Percentiles rank a stretch among this genome's conserved stretches.
phyloP scores from a whole-genome alignment of 441 rosid genomes.

The Populus hybrid region DNA sequence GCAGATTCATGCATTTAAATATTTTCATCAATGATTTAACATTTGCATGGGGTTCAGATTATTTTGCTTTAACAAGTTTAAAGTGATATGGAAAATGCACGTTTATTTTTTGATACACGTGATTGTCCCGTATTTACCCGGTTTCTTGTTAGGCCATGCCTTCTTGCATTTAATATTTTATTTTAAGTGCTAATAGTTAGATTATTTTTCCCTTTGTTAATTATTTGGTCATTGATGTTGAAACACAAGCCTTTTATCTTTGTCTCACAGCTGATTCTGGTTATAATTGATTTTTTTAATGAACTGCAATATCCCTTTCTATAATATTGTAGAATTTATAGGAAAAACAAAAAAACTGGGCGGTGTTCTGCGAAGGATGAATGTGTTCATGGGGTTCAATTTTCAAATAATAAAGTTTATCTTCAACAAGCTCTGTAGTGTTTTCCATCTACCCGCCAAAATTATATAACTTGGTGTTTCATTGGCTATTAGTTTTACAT shows the following conservation, averaged over 20 bases:
- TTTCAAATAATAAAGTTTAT: background rate
- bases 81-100: background rate
- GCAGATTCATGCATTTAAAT: constrained; percentile 1
- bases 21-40: background rate
- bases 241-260: background rate
- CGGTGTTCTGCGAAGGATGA: background rate
- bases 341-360: background rate
- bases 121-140: background rate
- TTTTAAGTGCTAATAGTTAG: background rate
- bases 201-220: background rate
- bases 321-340: background rate
- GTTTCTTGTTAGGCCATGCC: background rate
- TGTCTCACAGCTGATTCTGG: background rate
- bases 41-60: background rate
- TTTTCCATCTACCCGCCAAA: background rate
- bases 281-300: constrained; percentile 2
- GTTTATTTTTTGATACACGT: background rate
- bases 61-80: background rate
- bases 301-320: background rate
- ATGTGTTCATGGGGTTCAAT: background rate
- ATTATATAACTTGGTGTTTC: background rate
- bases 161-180: background rate
- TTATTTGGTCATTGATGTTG: background rate
- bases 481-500: constrained; percentile 17
- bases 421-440: background rate